Percentiles rank a stretch among this genome's conserved stretches.
Conservation (phyloP, 1,284 basidiomycete genomes). For the Pascua guehoae region DNA sequence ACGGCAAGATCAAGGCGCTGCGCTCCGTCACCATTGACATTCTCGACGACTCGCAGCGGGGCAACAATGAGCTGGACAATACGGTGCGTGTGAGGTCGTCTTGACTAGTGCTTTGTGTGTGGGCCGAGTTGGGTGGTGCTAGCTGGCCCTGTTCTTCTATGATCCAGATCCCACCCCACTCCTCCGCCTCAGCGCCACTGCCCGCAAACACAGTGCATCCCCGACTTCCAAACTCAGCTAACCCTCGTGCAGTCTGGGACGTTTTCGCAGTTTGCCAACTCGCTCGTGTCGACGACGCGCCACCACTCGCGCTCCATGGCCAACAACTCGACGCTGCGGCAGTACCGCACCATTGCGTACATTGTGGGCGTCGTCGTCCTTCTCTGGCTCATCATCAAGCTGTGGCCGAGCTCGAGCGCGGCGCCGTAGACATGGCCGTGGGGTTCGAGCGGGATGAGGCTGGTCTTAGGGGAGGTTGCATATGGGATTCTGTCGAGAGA, state of each 20-base stretch:
- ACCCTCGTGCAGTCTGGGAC: conserved; percentile 32
- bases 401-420: conserved; percentile 20
- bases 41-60: conserved; percentile 43
- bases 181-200: not conserved
- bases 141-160: not conserved
- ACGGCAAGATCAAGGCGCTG: conserved; percentile 48
- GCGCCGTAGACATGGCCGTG: too few species aligned
- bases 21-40: conserved; percentile 49
- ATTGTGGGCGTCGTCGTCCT: conserved; percentile 37
- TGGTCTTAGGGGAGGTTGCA: too few species aligned
- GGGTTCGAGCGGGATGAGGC: too few species aligned
- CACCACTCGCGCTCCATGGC: conserved; percentile 45
- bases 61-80: conserved; percentile 47
- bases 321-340: conserved; percentile 35
- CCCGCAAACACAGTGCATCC: not conserved
- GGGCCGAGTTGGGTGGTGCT: not conserved
- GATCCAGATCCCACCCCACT: not conserved
- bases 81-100: conserved; percentile 25
- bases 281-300: conserved; percentile 45
- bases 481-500: too few species aligned
- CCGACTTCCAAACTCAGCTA: not conserved
- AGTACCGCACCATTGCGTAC: conserved; percentile 45
- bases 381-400: conserved; percentile 39
- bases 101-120: not conserved
- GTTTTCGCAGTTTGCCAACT: conserved; percentile 43